Base-by-base conservation (phyloP, 768 basidiomycete genomes). In the Pleurotus eryngii region DNA sequence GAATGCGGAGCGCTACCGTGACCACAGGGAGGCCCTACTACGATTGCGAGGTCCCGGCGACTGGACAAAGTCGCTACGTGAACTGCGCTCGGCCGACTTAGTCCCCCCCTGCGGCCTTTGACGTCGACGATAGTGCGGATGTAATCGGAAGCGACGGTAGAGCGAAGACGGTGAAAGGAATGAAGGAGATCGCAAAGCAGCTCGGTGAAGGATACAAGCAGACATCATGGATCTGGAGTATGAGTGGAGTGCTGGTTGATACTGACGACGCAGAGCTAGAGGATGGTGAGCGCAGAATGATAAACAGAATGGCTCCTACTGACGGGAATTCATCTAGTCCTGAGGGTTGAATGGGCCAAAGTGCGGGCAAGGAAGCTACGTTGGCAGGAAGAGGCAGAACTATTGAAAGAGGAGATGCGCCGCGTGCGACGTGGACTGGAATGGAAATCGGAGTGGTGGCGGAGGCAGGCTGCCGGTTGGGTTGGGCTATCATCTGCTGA, bases 221-320 rank as follows among this genome's bases (percentile, higher is more conserved):
- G 15, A 26, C 56, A 15, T 59, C 47, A 12, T 59, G 59, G 59
- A 59, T 59, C 55, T 59, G 59, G 56, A 30, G 42, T 12, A 26
- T 27, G 22, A 30, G 45, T 11, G 37, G 20, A 14, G 43, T 24
- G n/a, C 38, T 37, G 20, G 48, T 43, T 40, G 37, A 18, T 18
- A 54, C 24, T n/a, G 56, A 20, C 15, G 26, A 59, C 20, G 12
- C n/a, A 39, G 43, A 37, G 8, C 35, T 59, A 26, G 27, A 27
- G 27, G 27, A 27, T 27, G 27, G 27, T 27, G 27, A 27, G 27
- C 27, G 27, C 27, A 27, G 27, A 27, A 27, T 27, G 27, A 27
- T 27, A 3, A 27, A 27, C 27, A 27, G 27, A 27, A 27, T 27
- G 27, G 27, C 27, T 27, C 27, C 27, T 27, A 27, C 27, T 27